Base-by-base conservation (phyloP, 1,284 basidiomycete genomes). In the Pyrrhoderma noxium region DNA sequence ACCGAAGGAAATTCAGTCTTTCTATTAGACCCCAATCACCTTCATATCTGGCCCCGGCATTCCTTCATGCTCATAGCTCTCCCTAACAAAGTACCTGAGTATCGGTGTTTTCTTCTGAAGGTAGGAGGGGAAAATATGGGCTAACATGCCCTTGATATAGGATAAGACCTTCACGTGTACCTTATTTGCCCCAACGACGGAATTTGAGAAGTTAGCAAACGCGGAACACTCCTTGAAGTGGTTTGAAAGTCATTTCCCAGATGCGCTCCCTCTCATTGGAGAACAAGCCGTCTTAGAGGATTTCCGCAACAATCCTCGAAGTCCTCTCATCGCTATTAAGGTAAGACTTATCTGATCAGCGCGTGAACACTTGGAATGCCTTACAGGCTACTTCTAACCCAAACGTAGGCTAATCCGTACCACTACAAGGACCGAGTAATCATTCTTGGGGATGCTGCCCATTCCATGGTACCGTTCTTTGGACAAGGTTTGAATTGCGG, bases 1-100 rank as follows among this genome's bases (percentile, higher is more conserved):
- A 68, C 64, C 61, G 68, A 76, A 59, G 88, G 80, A 58, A 71
- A 80, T 55, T 66, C 79, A 54, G 73, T 69, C 23, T 99, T 89
- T 72, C 73, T 82, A 47, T 82, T 99, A 67, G 92, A 96, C 75
- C 88, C 90, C 58, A 86, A 91, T 69, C 91, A 98, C 69, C 82
- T 99, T 58, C 96, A 99, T 73, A 98, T 99, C 64, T 99, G 95
- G 95, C 96, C 95, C 53, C 84, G 93, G 63, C 90, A 94, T 68
- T 89, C 91, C 47, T 98, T 97, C 75, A 99, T 99, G 95, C 80
- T 99, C 61, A 97, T 99, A 63, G 96, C 93, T 16, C 82, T 99
- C 47, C 93, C 95, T 57, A 99, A 97, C 74, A 85, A 90, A 76
- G 65, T 56, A 27, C 50, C 58, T 60, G 64, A 57, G 54, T 57